Conservation (phyloP, 495 filamentous ascomycete genomes). For the Jackrogersella minutella region DNA sequence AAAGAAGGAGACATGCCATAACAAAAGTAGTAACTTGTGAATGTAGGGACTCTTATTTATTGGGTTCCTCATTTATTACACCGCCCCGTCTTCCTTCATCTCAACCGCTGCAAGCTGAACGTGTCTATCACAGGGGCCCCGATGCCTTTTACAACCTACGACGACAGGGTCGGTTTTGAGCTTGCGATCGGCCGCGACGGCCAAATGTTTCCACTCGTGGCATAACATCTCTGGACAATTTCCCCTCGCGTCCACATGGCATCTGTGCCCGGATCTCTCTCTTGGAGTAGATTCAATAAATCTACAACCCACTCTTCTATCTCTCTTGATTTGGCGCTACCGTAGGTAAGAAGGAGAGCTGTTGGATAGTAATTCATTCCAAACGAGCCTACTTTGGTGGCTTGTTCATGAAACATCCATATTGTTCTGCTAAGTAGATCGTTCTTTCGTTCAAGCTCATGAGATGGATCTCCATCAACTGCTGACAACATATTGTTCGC, state of each 20-base stretch:
- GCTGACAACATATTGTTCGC: conserved; percentile 11
- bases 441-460: background rate
- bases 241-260: conserved; percentile 16
- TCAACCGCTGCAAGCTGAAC: background rate
- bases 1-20: too few relatives aligned
- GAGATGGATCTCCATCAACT: background rate
- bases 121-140: background rate
- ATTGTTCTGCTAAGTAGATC: background rate
- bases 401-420: conserved; percentile 20
- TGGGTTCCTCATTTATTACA: background rate
- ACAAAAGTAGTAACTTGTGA: too few relatives aligned
- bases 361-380: conserved; percentile 16
- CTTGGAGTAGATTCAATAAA: background rate
- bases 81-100: background rate
- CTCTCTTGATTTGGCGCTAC: conserved; percentile 5
- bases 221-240: background rate
- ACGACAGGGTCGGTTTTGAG: background rate
- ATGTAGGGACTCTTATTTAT: background rate
- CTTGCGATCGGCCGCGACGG: background rate
- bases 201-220: conserved; percentile 8
- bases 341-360: conserved; percentile 10
- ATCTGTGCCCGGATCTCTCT: conserved; percentile 13
- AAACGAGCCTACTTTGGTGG: conserved; percentile 7
- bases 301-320: conserved; percentile 4
- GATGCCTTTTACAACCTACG: background rate